Base-by-base conservation (phyloP, 257 asterid species). In the Ocimum tenuiflorum region DNA sequence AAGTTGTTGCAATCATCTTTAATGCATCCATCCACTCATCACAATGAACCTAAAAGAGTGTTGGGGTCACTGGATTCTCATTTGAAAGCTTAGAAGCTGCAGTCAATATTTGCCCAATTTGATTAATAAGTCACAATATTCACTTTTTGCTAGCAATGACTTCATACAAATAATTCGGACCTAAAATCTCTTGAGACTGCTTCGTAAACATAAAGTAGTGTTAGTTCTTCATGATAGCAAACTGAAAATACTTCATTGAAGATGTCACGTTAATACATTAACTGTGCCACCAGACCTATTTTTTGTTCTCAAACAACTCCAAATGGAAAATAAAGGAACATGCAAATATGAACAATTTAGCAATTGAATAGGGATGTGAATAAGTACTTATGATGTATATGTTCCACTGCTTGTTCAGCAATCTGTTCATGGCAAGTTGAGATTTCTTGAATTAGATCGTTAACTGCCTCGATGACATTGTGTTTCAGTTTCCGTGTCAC, bases 331-430 rank as follows among this genome's bases (percentile, higher is more conserved):
- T 27, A 36, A 27, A 27, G 31, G 2, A 27, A 27, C 4, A 27
- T 27, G 31, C 31, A 27, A 27, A 61, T 29, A 51, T 39, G n/a
- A 69, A 47, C 31, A 61, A 53, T 15, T 1, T 55, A 52, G 23
- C 35, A 42, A 58, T 35, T 67, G 22, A 35, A 71, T n/a, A 60
- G 49, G 51, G 47, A 41, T 53, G 57, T 36, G 62, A 68, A 54
- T 14, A 2, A 80, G 43, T 90, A 94, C 99, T 94, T 94, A 22
- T 94, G 99, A 77, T 94, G 99, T 73, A 94, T 94, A 81, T 88
- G 99, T 78, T 94, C 99, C 77, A 94, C 95, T 10, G 97, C 99
- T 77, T 90, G 95, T 77, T 87, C 97, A 61, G 99, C 94, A 77
- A 94, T 94, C 78, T 80, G 95, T 65, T 94, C 99, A 50, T 94